Base-by-base conservation (phyloP, 371 early-diverging fungal genomes). In the Apophysomyces trapeziformis region DNA sequence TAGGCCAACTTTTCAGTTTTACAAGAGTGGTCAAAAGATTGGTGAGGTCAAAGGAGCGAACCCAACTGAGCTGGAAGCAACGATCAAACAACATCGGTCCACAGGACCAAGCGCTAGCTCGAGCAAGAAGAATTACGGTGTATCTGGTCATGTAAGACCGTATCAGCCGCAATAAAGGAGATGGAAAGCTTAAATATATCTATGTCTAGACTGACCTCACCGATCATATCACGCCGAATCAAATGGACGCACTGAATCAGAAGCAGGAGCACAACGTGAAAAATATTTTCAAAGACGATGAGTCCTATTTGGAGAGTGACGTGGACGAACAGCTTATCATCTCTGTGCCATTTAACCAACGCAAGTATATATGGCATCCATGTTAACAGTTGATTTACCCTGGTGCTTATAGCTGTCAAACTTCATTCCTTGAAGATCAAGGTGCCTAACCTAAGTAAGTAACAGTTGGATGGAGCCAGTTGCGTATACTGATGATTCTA, bases 261-360 rank as follows among this genome's bases (percentile, higher is more conserved):
- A 83, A 88, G 65, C 86, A 84, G 63, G 86, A 89, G 36, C 86
- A 92, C 68, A 86, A 86, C 16, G 84, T 95, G 61, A 81, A 85
- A 38, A 92, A 90, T 60, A 83, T 94, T 21, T 93, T 96, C 74
- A 84, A 87, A 26, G 85, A 87, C 38, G 89, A 89, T 63, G 87
- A 82, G 7, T 70, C 82, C 5, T 87, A 75, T 47, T 73, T 97
- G 44, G 92, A 95, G 73, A 92, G 92, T 77, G 98, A 96, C 76
- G 92, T 91, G 2, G 98, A 96, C 73, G 98, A 95, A 82, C 98
- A 97, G 74, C 76, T 97, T 18, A 89, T 97, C 47, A 85, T 97
- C 57, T 86, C 85, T 39, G 79, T 96, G 60, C 88, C 91, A 7
- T 97, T 97, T 75, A 93, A 90, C 69, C 96, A 96, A 85, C 77